Evolutionary conservation across 768 basidiomycete genomes (phyloP), one percentile per base, ranked within the genome.

Genomic region (Leccinellum albellum): DNA sequence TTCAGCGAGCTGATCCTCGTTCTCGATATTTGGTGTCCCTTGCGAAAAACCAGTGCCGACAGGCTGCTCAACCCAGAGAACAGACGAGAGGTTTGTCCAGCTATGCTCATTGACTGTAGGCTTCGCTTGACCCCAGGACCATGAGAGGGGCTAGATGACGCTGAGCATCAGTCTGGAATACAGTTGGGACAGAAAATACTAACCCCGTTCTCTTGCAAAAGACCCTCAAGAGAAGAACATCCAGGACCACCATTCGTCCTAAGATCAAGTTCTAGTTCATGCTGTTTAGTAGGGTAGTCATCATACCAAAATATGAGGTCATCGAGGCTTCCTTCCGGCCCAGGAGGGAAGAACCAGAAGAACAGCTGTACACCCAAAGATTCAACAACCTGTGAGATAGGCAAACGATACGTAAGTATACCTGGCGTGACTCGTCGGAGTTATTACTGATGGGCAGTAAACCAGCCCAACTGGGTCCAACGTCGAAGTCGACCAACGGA

Each of bases 281-380:
- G 5, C 4, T 6, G 1, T 31, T 12, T 6, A 26, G 17, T 29
- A 7, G 8, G 35, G 46, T 42, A 29, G 9, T 14, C 1, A 10
- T 10, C 56, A 50, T 62, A 86, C 88, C 88, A 90, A 70, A 89
- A 87, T 31, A 90, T 85, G 45, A 91, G 64, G 65, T 90, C 87
- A 63, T 91, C 86, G 4, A 80, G 66, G 61, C 83, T 87, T 20
- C 88, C 89, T 62, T 83, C 74, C 0, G 86, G 86, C 4, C 87
- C 88, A 2, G 88, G 86, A 53, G 89, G 89, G 75, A 89, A 90
- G 72, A 89, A 86, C 88, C 89, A 90, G 74, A 91, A 91, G 75
- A 86, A 91, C 15, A 89, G 78, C 87, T 90, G 53, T 0, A 33
- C 5, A 17, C 12, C 9, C 13, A n/a, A 28, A 14, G 5, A n/a